A percentile compares a stretch with the other conserved stretches of the same genome.
phyloP scores from a whole-genome alignment of 148 eudicot genomes.

The Diospyros kaki region DNA sequence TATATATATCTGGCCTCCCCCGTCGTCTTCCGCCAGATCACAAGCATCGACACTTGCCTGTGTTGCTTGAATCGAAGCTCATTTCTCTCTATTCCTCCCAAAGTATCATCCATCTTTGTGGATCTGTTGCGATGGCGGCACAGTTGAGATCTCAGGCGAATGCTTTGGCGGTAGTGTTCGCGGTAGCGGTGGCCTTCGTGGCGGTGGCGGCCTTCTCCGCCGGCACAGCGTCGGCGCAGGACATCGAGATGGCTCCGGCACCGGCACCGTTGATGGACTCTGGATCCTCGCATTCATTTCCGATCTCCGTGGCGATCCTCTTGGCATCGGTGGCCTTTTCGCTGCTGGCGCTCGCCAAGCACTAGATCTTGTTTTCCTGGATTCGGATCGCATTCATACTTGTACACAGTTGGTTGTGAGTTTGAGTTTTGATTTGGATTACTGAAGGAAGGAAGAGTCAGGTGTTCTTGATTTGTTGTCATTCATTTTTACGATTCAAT shows the following conservation, averaged over 20 bases:
- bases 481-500: neutral
- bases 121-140: too few species aligned
- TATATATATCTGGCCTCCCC: too few species aligned
- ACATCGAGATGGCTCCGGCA: neutral
- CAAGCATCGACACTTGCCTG: too few species aligned
- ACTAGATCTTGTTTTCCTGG: neutral
- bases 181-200: neutral
- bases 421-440: neutral
- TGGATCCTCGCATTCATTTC: constrained; percentile 14
- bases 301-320: constrained; percentile 18
- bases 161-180: neutral
- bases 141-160: neutral
- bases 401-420: neutral
- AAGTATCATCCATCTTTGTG: too few species aligned
- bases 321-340: constrained; percentile 24
- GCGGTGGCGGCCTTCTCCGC: constrained; percentile 9
- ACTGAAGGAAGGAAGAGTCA: neutral
- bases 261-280: neutral
- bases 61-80: too few species aligned
- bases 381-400: too few species aligned
- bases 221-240: constrained; percentile 16
- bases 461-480: neutral
- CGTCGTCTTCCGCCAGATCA: too few species aligned
- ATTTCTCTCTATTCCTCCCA: too few species aligned
- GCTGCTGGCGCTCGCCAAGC: constrained; percentile 16